Evolutionary conservation across 495 filamentous ascomycete genomes (phyloP).

Genomic region (Geopyxis carbonaria): DNA sequence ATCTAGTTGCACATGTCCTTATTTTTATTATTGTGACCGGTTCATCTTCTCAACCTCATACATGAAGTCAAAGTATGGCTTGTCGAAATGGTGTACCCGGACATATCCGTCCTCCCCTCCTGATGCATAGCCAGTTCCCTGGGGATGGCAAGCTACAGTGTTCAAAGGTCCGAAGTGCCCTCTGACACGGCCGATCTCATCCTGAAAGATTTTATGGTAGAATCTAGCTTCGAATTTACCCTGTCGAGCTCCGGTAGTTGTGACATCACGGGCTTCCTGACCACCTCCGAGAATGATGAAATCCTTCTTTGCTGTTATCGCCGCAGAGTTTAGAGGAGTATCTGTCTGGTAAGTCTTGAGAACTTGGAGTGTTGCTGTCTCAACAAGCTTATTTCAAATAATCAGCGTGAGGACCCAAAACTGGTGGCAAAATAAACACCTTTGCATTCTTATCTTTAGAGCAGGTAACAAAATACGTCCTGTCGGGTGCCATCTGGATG

Average conservation of each 20-base stretch:
- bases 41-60: slow-evolving; percentile 80
- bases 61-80: slow-evolving; percentile 93
- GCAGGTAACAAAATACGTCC: slow-evolving; percentile 93
- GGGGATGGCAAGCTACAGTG: slow-evolving; percentile 63
- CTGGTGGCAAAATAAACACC: slow-evolving; percentile 29
- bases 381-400: slow-evolving; percentile 43
- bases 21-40: too few relatives aligned
- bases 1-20: too few relatives aligned
- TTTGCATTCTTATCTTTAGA: slow-evolving; percentile 96
- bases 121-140: slow-evolving; percentile 76
- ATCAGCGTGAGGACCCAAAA: neutral
- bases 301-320: slow-evolving; percentile 85
- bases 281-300: slow-evolving; percentile 95
- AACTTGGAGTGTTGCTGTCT: slow-evolving; percentile 65
- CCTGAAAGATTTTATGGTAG: slow-evolving; percentile 98
- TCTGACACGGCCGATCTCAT: slow-evolving; percentile 90
- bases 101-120: slow-evolving; percentile 98
- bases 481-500: slow-evolving; percentile 82
- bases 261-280: slow-evolving; percentile 97
- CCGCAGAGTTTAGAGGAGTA: slow-evolving; percentile 90
- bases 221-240: slow-evolving; percentile 98
- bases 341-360: slow-evolving; percentile 85
- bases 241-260: slow-evolving; percentile 80
- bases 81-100: slow-evolving; percentile 94
- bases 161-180: slow-evolving; percentile 95